Evolutionary conservation across 1,139 yeast genomes (phyloP), one percentile per base, ranked within the genome.

Genomic region (Candida gigantensis): DNA sequence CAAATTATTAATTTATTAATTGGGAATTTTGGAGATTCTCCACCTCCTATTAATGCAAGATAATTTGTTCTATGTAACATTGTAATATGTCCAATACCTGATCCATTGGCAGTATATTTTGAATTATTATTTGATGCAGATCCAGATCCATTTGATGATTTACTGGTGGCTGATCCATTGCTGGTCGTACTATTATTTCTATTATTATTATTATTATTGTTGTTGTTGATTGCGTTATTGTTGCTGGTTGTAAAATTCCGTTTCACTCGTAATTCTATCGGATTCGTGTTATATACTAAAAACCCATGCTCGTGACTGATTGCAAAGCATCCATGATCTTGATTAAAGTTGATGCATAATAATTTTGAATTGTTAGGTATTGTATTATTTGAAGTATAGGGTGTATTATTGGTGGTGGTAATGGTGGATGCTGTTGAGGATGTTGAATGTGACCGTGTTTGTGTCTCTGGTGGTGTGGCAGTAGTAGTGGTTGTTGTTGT

Each of bases 1-100:
- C 97, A 90, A 11, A 90, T 82, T 23, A 88, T 74, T 33, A 84
- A 70, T 55, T 84, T 84, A 59, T 87, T 87, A 48, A 77, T 72
- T 2, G 96, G 85, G 52, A 79, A 85, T 48, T 78, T 72, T 24
- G 96, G 96, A 42, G 74, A 72, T 43, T 74, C 71, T 1, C 96
- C 96, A 8, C 96, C 96, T 1, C 97, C 96, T 1, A 89, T 88
- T 30, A 90, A 60, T 1, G 92, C 96, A 40, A 90, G 71, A 55
- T 89, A 89, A 60, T 90, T 90, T 1, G 97, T 89, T 31, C 96
- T 73, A 55, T 88, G 87, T 10, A 90, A 79, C 96, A 90, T 87
- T 35, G 84, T 72, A 2, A 84, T 78, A 28, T 74, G 68, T 3
- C 94, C 95, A 17, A 88, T 79, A 0, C 96, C 96, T 28, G 79